phyloP scores from a whole-genome alignment of 1,139 yeast species.

The Arxiozyma slooffiae region DNA sequence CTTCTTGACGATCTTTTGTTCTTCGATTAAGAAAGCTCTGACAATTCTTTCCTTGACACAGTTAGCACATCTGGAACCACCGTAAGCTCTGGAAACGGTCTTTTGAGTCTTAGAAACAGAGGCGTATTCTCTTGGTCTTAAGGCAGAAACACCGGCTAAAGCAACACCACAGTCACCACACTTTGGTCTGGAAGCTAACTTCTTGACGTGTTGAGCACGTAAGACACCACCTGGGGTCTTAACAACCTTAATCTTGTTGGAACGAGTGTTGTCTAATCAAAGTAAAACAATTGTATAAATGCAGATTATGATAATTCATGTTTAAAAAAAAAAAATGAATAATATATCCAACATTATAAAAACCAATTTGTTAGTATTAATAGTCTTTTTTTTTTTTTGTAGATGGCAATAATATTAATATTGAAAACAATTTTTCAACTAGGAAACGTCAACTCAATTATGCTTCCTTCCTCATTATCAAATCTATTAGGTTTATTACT shows the following conservation, averaged over 20 bases:
- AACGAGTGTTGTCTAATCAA: conserved; percentile 83
- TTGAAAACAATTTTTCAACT: neutral
- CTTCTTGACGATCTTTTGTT: conserved; percentile 98
- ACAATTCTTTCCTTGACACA: conserved; percentile 97
- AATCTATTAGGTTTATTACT: neutral
- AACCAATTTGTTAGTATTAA: neutral
- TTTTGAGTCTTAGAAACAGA: conserved; percentile 89
- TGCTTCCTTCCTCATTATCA: no score
- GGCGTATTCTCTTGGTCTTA: conserved; percentile 98
- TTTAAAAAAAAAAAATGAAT: neutral
- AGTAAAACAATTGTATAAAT: conserved; percentile 13
- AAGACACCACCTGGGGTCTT: conserved; percentile 99
- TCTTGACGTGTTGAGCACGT: conserved; percentile 95
- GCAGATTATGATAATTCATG: neutral
- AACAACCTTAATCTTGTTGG: conserved; percentile 98
- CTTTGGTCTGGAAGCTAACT: conserved; percentile 89
- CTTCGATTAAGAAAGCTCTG: conserved; percentile 98
- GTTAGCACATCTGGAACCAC: conserved; percentile 98
- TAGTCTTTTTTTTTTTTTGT: no score
- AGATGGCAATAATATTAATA: neutral
- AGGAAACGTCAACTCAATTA: neutral
- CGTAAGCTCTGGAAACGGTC: conserved; percentile 99
- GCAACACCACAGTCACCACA: conserved; percentile 97
- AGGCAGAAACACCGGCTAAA: conserved; percentile 84
- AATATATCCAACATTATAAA: neutral